Evolutionary conservation across 495 filamentous ascomycete species (phyloP), one percentile per base, ranked within the genome.

Genomic region (Ramalina intermedia): DNA sequence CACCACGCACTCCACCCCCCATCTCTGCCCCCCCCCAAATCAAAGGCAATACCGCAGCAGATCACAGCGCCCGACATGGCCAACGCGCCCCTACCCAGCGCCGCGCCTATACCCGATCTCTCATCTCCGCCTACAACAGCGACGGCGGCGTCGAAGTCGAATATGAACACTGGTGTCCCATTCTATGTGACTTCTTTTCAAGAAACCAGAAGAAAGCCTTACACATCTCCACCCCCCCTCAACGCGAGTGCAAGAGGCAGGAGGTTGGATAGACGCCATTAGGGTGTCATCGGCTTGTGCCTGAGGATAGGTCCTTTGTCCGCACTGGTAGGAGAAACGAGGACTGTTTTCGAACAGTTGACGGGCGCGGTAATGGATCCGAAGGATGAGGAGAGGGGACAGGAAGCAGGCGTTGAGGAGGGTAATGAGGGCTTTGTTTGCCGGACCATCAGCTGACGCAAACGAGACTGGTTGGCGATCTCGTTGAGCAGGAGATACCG

Each of bases 211-310:
- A 41, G 43, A 36, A 14, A 3, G 51, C 51, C 9, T 51, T 39
- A 9, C 54, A 56, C 23, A 44, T 59, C 7, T 50, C 48, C 24
- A 1, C 18, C 2, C 18, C 18, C 18, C 18, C 18, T 20, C 18
- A 20, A 2, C 18, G 18, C 1, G 18, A 20, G 18, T 20, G 2
- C 18, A 20, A 20, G 18, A 20, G 18, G 18, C 18, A 20, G 18
- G 18, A 20, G 18, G 18, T n/a, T n/a, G n/a, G 9, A 53, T 11
- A 58, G 54, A 42, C 47, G 35, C 6, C 57, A 36, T 27, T 62
- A 55, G 58, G 58, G 51, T 1, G 57, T 58, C 11, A 46, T 27
- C 18, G 56, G 54, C 3, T 40, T 26, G 18, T 62, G 56, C 36
- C 45, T 62, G 9, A 49, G 48, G 13, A 47, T 51, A 35, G 51